These are phyloP conservation scores for Perkinsus olseni DNA, from an alignment of 169 alveolate genomes.

Conservation along the genomic window DNA sequence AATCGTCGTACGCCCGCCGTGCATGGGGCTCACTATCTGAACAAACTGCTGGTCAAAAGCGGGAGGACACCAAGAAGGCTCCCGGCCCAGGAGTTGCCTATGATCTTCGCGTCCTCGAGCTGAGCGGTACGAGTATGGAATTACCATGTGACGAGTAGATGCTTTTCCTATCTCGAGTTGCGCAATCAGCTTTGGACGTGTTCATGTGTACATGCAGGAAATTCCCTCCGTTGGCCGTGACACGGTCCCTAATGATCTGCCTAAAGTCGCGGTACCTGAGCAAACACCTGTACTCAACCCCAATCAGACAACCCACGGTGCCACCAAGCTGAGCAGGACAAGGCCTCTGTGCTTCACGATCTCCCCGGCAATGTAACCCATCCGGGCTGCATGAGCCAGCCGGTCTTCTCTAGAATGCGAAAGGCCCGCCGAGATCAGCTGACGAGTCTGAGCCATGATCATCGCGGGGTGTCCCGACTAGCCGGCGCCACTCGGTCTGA, in stretches of 20 bases:
- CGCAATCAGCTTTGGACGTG: neutral
- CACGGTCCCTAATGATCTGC: neutral
- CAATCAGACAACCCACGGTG: conserved; percentile 21
- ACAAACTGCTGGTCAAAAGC: too few species aligned
- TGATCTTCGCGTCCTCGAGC: too few species aligned
- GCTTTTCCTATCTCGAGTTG: neutral
- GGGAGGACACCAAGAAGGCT: too few species aligned
- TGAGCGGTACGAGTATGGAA: neutral
- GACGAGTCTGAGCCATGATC: conserved; percentile 22
- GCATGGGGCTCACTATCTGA: neutral
- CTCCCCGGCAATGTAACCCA: conserved; percentile 36
- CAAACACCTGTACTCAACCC: neutral
- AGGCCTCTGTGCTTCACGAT: conserved; percentile 39
- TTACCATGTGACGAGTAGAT: neutral
- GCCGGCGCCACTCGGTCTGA: conserved; percentile 18
- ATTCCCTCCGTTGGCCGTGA: neutral
- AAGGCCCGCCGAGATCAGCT: neutral
- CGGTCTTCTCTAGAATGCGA: conserved; percentile 14
- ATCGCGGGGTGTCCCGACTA: conserved; percentile 27
- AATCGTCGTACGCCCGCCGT: too few species aligned
- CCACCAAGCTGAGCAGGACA: conserved; percentile 33
- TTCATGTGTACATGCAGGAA: neutral
- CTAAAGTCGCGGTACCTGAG: neutral
- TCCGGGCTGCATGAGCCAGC: conserved; percentile 10
- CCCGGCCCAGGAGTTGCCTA: too few species aligned